These are phyloP conservation scores for Ophiostoma perfectum DNA, from an alignment of 2,329 filamentous ascomycete species.

Conservation along the genomic window DNA sequence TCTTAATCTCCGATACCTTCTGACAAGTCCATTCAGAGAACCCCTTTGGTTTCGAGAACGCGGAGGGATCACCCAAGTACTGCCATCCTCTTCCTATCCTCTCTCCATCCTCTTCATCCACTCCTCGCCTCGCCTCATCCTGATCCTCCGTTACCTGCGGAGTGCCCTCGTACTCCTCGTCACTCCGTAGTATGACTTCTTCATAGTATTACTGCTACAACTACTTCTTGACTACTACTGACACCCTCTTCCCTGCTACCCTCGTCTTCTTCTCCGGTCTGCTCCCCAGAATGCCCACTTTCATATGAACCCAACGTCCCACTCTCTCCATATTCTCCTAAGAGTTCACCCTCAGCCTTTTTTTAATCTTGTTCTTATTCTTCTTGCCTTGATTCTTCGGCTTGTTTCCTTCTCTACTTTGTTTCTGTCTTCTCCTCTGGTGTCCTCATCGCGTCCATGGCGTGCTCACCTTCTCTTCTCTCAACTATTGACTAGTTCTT, in stretches of 20 bases:
- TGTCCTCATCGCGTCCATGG: not conserved
- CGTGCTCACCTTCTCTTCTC: not conserved
- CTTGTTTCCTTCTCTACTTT: not conserved
- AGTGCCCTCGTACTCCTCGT: not conserved
- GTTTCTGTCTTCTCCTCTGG: not conserved
- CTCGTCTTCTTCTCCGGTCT: not conserved
- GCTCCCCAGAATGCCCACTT: slow-evolving; percentile 1
- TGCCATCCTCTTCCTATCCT: too few species aligned
- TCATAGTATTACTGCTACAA: not conserved
- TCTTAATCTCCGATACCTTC: not conserved
- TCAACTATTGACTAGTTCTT: slow-evolving; percentile 5
- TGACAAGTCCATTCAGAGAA: not conserved
- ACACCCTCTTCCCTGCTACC: not conserved
- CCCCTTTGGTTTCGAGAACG: slow-evolving; percentile 1
- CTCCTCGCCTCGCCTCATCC: not conserved
- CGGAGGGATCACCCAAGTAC: too few species aligned
- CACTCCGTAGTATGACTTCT: not conserved
- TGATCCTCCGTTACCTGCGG: not conserved
- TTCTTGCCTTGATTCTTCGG: not conserved
- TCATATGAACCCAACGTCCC: not conserved
- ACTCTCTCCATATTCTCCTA: not conserved
- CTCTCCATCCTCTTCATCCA: too few species aligned
- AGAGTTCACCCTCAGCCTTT: not conserved
- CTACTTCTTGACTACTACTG: not conserved
- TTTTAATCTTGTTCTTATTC: not conserved